Conservation (phyloP, 108 stramenopile species). For the Pseudonitzschia pungens region DNA sequence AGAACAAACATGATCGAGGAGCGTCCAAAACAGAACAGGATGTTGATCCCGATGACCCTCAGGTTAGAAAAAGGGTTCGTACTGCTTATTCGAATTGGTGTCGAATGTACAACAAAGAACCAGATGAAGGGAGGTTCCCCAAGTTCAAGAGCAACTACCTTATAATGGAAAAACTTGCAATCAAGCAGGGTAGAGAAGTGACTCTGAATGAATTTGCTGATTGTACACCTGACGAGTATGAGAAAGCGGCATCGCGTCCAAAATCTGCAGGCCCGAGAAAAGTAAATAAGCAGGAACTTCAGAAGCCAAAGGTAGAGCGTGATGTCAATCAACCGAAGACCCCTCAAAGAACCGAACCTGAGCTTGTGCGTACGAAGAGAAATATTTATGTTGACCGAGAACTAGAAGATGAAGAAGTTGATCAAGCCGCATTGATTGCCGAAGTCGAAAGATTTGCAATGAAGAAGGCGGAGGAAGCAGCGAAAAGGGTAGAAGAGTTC, state of each 20-base stretch:
- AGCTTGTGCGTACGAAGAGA: conserved; percentile 18
- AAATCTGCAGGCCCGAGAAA: conserved; percentile 22
- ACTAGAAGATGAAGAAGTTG: conserved; percentile 34
- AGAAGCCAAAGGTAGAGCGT: conserved; percentile 19
- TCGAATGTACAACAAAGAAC: conserved; percentile 68
- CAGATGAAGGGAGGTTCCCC: conserved; percentile 70
- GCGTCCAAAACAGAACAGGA: neutral
- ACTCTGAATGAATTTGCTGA: conserved; percentile 80
- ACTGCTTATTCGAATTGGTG: conserved; percentile 85
- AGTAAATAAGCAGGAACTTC: conserved; percentile 4
- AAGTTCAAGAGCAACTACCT: conserved; percentile 74
- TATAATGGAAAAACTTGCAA: conserved; percentile 79
- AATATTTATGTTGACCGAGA: conserved; percentile 22
- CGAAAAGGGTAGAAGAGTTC: conserved; percentile 16
- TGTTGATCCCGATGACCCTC: conserved; percentile 8
- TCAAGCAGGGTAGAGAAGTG: conserved; percentile 70
- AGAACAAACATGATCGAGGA: neutral
- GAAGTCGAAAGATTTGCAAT: conserved; percentile 20
- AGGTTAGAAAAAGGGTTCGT: conserved; percentile 48
- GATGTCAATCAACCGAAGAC: conserved; percentile 26
- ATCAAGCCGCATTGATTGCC: conserved; percentile 67
- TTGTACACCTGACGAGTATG: conserved; percentile 76
- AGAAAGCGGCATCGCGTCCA: conserved; percentile 25
- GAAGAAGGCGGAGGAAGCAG: conserved; percentile 10
- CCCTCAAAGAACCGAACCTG: conserved; percentile 34